A percentile compares a stretch with the other conserved stretches of the same genome.
phyloP scores from a whole-genome alignment of 495 filamentous ascomycete genomes.

The Penicillium flavigenum region DNA sequence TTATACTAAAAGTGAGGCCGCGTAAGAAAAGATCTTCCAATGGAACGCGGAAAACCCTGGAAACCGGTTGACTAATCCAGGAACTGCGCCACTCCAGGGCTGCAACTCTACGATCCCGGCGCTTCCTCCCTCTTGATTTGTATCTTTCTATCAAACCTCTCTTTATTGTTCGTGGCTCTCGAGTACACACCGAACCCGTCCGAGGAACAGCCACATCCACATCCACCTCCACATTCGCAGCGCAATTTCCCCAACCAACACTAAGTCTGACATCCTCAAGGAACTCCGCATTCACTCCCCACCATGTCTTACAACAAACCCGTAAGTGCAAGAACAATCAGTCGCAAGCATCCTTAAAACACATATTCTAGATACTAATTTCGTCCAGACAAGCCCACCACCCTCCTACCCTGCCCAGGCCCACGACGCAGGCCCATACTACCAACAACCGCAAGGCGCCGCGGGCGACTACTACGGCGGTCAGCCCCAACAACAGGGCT shows the following conservation, averaged over 20 bases:
- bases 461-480: constrained; percentile 25
- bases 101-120: neutral
- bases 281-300: neutral
- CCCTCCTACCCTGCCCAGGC: constrained; percentile 38
- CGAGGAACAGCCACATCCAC: neutral
- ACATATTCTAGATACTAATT: neutral
- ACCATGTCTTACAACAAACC: constrained; percentile 35
- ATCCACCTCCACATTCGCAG: neutral
- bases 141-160: neutral
- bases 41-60: neutral
- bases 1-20: neutral
- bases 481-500: constrained; percentile 26
- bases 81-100: constrained; percentile 1
- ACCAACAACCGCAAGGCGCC: constrained; percentile 20
- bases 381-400: constrained; percentile 39
- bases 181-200: neutral
- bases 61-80: constrained; percentile 5
- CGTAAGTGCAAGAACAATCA: constrained; percentile 21
- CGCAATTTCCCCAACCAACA: neutral
- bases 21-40: neutral
- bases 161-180: neutral
- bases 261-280: neutral
- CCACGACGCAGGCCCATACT: constrained; percentile 33
- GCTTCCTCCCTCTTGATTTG: neutral
- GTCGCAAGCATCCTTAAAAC: neutral